Percentiles rank a stretch among this genome's conserved stretches.
Evolutionary conservation across 768 basidiomycete species (phyloP).

Genomic region (Mycena chlorophos): DNA sequence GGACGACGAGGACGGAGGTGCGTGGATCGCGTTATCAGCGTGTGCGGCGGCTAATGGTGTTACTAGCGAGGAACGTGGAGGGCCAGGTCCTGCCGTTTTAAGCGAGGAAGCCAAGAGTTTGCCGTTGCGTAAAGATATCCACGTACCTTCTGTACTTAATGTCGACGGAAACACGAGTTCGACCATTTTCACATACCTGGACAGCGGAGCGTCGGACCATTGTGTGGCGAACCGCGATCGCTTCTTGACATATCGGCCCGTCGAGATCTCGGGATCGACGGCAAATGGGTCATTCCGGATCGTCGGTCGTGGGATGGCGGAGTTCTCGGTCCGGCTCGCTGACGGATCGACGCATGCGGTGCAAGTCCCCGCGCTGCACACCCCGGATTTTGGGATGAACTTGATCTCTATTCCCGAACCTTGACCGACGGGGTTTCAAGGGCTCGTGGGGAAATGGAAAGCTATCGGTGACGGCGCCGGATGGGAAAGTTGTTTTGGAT

Average conservation of each 20-base stretch:
- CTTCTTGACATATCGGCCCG: not conserved
- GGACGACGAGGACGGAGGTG: slow-evolving; percentile 2
- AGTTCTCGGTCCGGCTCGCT: not conserved
- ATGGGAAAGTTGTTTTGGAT: not conserved
- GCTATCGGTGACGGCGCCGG: not conserved
- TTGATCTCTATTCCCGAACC: not conserved
- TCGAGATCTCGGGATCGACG: not conserved
- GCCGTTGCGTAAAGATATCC: slow-evolving; percentile 6
- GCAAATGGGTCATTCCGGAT: not conserved
- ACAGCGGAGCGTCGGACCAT: not conserved
- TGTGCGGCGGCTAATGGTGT: not conserved
- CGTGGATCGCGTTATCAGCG: not conserved
- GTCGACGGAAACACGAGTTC: not conserved
- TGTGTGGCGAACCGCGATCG: not conserved
- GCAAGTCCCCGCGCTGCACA: not conserved
- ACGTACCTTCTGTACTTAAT: not conserved
- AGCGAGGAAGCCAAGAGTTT: slow-evolving; percentile 5
- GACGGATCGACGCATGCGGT: not conserved
- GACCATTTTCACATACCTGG: not conserved
- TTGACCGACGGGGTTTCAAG: not conserved
- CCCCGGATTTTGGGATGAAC: not conserved
- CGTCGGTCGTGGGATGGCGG: not conserved
- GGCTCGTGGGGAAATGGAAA: not conserved
- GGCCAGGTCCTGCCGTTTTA: slow-evolving; percentile 14
- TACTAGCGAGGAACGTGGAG: slow-evolving; percentile 6